Evolutionary conservation across 2,329 filamentous ascomycete genomes (phyloP).

Genomic region (Trichophyton rubrum): DNA sequence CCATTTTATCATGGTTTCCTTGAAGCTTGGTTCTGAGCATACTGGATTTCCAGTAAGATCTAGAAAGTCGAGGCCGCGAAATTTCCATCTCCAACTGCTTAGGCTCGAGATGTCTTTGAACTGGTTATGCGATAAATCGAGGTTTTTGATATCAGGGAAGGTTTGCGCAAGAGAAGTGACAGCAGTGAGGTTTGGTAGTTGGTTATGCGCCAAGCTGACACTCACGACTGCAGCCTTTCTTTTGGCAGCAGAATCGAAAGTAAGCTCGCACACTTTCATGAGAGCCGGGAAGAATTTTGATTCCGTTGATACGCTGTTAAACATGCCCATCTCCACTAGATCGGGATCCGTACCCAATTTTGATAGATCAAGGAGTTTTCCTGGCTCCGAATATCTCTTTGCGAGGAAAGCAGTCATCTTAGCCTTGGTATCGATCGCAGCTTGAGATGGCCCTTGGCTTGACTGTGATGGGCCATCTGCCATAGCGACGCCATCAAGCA

Average conservation of each 20-base stretch:
- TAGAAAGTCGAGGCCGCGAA: slow-evolving; percentile 67
- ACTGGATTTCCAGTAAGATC: slow-evolving; percentile 68
- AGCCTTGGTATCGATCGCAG: slow-evolving; percentile 48
- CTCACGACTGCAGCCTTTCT: slow-evolving; percentile 70
- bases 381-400: slow-evolving; percentile 56
- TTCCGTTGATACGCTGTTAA: slow-evolving; percentile 55
- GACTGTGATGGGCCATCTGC: slow-evolving; percentile 12
- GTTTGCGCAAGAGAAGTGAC: slow-evolving; percentile 65
- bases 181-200: slow-evolving; percentile 56
- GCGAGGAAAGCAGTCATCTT: slow-evolving; percentile 60
- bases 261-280: slow-evolving; percentile 70
- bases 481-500: slow-evolving; percentile 16
- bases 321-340: slow-evolving; percentile 62
- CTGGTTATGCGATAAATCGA: slow-evolving; percentile 78
- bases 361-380: slow-evolving; percentile 75
- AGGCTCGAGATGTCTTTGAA: slow-evolving; percentile 57
- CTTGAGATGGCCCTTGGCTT: slow-evolving; percentile 30
- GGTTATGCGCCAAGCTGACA: slow-evolving; percentile 70
- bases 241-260: slow-evolving; percentile 58
- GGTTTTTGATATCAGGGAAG: slow-evolving; percentile 73
- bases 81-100: slow-evolving; percentile 64
- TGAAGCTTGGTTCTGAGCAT: slow-evolving; percentile 48
- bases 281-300: slow-evolving; percentile 86
- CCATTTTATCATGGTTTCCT: slow-evolving; percentile 61
- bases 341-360: slow-evolving; percentile 58